Base-by-base conservation (phyloP, 225 moss, liverwort and hornwort species). In the Bryum argenteum region DNA sequence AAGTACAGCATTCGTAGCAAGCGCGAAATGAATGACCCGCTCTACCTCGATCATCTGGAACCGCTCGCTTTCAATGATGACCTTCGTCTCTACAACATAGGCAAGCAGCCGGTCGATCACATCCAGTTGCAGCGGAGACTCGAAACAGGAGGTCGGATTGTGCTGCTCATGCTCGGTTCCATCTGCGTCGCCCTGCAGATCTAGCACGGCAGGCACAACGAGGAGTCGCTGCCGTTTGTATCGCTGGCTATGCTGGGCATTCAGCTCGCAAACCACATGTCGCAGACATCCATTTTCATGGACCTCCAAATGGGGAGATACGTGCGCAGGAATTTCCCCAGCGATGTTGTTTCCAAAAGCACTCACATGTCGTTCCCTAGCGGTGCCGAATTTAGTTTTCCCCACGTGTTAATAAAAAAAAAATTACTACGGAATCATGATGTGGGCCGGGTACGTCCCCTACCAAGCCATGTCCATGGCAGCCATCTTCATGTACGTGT, bases 401-500 rank as follows among this genome's bases (percentile, higher is more conserved):
- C n/a, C n/a, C n/a, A n/a, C n/a, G n/a, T n/a, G n/a, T n/a, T n/a
- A n/a, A n/a, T n/a, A n/a, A n/a, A n/a, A n/a, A n/a, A n/a, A n/a
- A 0, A 0, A 38, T 0, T 74, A 71, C 18, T 78, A 65, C 8
- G 15, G 0, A 17, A 17, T 1, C 11, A 75, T 69, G 77, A 56
- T 66, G 33, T 75, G 47, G 79, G 56, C 54, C 9, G 65, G 28
- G 42, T 54, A 78, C n/a, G 17, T 82, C 14, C 78, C 74, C 0
- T 82, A 82, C 48, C 77, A 82, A 37, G 78, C 74, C 43, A 67
- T 66, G 70, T 21, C 67, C 0, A 63, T 39, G 67, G 22, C 63
- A 50, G 71, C 75, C 54, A 71, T 79, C 61, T 75, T 82, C 71
- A 66, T 82, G 67, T 75, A 75, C 44, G 65, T 71, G 9, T 82